Evolutionary conservation across 1,284 basidiomycete species (phyloP).

Genomic region (Porodaedalea pini): DNA sequence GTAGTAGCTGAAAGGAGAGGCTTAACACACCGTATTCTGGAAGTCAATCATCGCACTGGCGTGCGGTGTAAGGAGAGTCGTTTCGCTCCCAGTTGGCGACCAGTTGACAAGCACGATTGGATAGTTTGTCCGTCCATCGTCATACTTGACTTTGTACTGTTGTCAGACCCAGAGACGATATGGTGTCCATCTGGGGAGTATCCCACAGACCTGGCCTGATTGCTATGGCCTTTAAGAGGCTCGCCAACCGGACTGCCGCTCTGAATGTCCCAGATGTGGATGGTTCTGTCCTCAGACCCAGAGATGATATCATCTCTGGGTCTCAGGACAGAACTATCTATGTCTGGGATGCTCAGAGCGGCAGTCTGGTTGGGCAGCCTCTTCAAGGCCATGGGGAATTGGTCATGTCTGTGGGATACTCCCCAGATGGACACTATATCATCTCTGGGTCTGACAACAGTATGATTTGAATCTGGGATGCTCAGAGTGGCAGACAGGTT

Average conservation of each 20-base stretch:
- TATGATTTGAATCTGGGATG: constrained; percentile 94
- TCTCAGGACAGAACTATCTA: constrained; percentile 99
- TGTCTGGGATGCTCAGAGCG: constrained; percentile 68
- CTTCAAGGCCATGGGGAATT: constrained; percentile 39
- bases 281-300: constrained; percentile 89
- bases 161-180: constrained; percentile 76
- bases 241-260: constrained; percentile 28
- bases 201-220: constrained; percentile 40
- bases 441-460: constrained; percentile 91
- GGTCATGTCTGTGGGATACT: constrained; percentile 41
- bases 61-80: constrained; percentile 74
- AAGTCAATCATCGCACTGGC: constrained; percentile 80
- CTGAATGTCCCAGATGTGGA: constrained; percentile 82
- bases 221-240: constrained; percentile 38
- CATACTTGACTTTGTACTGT: constrained; percentile 88
- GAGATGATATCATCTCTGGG: constrained; percentile 53
- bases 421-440: constrained; percentile 30
- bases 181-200: constrained; percentile 34
- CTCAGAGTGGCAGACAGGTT: constrained; percentile 29
- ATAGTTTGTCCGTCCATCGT: constrained; percentile 82
- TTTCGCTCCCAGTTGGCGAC: constrained; percentile 75
- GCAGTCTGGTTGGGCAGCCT: constrained; percentile 28
- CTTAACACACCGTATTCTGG: constrained; percentile 59
- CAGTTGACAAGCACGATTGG: constrained; percentile 86
- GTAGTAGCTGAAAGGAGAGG: constrained; percentile 28